Percentiles rank a stretch among this genome's conserved stretches.
phyloP scores from a whole-genome alignment of 352 stramenopile species.

The Plasmopara halstedii region DNA sequence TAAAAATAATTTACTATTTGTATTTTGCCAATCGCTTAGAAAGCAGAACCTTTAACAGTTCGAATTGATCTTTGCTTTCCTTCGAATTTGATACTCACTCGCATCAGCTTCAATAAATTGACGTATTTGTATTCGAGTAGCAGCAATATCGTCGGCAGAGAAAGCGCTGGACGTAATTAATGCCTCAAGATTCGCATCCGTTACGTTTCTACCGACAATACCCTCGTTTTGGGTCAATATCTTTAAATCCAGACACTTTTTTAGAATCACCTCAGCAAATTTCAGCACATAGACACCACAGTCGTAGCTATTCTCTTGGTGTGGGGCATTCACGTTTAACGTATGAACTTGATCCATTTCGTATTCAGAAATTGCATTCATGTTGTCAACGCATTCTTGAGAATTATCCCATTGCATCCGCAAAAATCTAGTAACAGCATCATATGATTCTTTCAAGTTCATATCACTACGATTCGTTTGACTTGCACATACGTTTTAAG shows the following conservation, averaged over 20 bases:
- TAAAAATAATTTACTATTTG: no score
- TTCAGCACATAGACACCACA: conserved; percentile 64
- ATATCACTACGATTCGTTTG: not conserved
- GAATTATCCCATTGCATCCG: conserved; percentile 45
- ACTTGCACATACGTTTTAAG: conserved; percentile 38
- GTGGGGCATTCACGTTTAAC: conserved; percentile 33
- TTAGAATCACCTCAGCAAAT: conserved; percentile 48
- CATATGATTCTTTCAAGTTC: not conserved
- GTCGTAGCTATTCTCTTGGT: conserved; percentile 59
- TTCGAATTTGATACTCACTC: conserved; percentile 16
- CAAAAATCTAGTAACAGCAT: conserved; percentile 34
- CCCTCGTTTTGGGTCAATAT: conserved; percentile 19
- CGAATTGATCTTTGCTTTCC: no score
- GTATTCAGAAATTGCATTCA: conserved; percentile 18
- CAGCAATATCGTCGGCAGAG: conserved; percentile 29
- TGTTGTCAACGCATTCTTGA: conserved; percentile 1
- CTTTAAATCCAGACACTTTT: conserved; percentile 24
- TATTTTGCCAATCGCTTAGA: no score
- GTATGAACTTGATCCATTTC: conserved; percentile 25
- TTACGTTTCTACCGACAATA: conserved; percentile 30
- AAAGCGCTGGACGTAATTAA: conserved; percentile 37
- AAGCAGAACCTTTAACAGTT: no score
- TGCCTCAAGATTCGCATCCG: conserved; percentile 29
- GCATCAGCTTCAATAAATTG: conserved; percentile 28
- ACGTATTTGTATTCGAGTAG: conserved; percentile 25